Evolutionary conservation across 257 asterid genomes (phyloP), one percentile per base, ranked within the genome.

Genomic region (Solanum raphanifolium): DNA sequence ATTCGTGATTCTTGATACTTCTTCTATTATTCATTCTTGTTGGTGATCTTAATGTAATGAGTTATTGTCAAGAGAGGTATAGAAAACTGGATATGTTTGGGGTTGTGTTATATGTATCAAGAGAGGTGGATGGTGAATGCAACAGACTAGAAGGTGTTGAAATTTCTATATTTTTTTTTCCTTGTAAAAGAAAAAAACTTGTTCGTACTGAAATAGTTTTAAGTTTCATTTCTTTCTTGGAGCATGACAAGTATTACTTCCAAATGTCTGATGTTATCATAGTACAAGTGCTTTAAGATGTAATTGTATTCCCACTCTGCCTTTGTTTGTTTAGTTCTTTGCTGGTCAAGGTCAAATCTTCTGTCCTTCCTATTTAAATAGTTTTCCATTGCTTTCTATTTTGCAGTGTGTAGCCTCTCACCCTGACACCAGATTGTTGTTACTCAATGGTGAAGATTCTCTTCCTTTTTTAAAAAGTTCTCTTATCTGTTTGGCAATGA

Each of bases 331-430:
- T 78, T 39, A 39, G 84, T 7, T 32, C 62, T 58, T 23, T 60
- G 31, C 72, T 66, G 7, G 52, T 36, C 52, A 12, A 46, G 7
- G 71, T 36, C 36, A 71, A 34, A 73, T 74, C 41, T 87, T 55
- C 0, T 73, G 25, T 58, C 52, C n/a, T 21, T 62, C 75, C 60
- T 41, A 78, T 73, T 86, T 21, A 39, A 78, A 39, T n/a, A 39
- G 62, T 27, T 43, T 13, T 5, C 10, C 23, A 43, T 18, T 83
- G 48, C 41, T 27, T 62, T 86, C 62, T 85, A 78, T 90, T 85
- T 79, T 90, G 90, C 91, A 92, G 93, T 88, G 92, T 86, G 83
- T 92, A 18, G 92, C 93, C 38, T 76, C 89, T 66, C 91, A 92
- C 79, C 89, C 89, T 29, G 74, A 68, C 41, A 92, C 93, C 81